phyloP scores from a whole-genome alignment of 2,329 filamentous ascomycete genomes.

The Trichoderma koningiopsis region DNA sequence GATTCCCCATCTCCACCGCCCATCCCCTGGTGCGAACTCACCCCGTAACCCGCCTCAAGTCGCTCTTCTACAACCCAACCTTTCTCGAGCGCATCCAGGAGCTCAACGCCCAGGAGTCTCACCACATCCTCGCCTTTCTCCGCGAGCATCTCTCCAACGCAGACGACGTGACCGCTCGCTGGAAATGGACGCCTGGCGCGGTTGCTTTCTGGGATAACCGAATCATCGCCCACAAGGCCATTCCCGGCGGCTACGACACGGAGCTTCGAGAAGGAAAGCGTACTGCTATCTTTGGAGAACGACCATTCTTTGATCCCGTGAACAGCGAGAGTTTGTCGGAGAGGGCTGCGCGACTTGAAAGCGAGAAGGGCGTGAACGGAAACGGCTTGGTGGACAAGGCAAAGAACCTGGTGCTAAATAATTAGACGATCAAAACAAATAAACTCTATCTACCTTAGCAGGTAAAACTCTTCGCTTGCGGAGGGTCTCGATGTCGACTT shows the following conservation, averaged over 20 bases:
- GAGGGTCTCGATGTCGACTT: neutral
- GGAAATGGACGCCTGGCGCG: conserved; percentile 26
- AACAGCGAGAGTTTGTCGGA: conserved; percentile 24
- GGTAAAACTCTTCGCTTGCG: neutral
- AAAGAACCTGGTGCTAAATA: conserved; percentile 21
- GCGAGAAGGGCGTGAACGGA: conserved; percentile 8
- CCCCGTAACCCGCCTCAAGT: conserved; percentile 24
- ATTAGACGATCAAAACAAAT: neutral
- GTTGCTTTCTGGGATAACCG: conserved; percentile 26
- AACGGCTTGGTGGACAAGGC: neutral
- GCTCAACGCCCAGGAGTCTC: conserved; percentile 24
- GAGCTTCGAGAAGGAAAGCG: conserved; percentile 25
- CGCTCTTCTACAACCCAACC: conserved; percentile 22
- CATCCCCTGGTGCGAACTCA: conserved; percentile 26
- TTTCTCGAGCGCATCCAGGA: conserved; percentile 25
- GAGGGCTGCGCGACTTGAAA: conserved; percentile 11
- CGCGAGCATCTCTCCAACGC: conserved; percentile 25
- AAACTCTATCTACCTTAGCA: neutral
- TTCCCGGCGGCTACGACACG: conserved; percentile 23
- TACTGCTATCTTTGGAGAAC: conserved; percentile 21
- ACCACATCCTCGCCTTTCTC: conserved; percentile 25
- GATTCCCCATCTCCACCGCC: conserved; percentile 21
- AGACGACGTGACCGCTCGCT: conserved; percentile 23
- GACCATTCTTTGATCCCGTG: conserved; percentile 24
- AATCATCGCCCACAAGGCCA: conserved; percentile 24